Evolutionary conservation across 1,139 yeast genomes (phyloP).

Genomic region (Candida sp.): DNA sequence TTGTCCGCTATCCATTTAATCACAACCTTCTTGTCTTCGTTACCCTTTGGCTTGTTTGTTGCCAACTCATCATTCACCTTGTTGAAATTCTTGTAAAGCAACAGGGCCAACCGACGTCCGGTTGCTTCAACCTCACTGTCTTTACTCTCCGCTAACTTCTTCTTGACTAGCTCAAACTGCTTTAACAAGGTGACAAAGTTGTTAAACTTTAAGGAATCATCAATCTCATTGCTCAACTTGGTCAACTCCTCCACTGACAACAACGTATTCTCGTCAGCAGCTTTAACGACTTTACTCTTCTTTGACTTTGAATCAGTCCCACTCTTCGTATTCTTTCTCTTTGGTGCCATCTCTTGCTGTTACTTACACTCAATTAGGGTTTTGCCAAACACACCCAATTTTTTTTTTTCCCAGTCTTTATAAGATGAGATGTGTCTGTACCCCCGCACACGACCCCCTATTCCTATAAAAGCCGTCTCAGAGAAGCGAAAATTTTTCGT

Average conservation of each 20-base stretch:
- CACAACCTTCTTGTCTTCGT: conserved; percentile 50
- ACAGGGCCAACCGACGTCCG: conserved; percentile 55
- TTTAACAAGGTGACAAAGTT: conserved; percentile 50
- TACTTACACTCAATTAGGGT: conserved; percentile 2
- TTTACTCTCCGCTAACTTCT: conserved; percentile 19
- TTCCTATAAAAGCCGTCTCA: not conserved
- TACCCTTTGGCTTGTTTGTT: conserved; percentile 43
- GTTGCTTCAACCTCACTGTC: conserved; percentile 30
- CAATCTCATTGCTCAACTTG: conserved; percentile 33
- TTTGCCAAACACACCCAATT: conserved; percentile 7
- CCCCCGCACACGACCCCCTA: not conserved
- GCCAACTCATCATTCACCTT: conserved; percentile 49
- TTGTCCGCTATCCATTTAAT: conserved; percentile 67
- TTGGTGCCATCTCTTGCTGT: conserved; percentile 21
- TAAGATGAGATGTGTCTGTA: conserved; percentile 13
- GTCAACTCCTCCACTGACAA: conserved; percentile 34
- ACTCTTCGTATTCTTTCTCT: conserved; percentile 20
- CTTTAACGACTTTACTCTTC: conserved; percentile 6
- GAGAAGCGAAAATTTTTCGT: conserved; percentile 4
- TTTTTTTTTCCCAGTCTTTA: not conserved
- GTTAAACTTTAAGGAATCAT: conserved; percentile 46
- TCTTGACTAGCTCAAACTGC: conserved; percentile 33
- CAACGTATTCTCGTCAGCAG: conserved; percentile 7
- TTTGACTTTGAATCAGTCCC: conserved; percentile 11
- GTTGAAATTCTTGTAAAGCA: conserved; percentile 61